Percentiles rank a stretch among this genome's conserved stretches.
These are phyloP conservation scores for Trapa incisa DNA, from an alignment of 345 rosid genomes.

Conservation along the genomic window DNA sequence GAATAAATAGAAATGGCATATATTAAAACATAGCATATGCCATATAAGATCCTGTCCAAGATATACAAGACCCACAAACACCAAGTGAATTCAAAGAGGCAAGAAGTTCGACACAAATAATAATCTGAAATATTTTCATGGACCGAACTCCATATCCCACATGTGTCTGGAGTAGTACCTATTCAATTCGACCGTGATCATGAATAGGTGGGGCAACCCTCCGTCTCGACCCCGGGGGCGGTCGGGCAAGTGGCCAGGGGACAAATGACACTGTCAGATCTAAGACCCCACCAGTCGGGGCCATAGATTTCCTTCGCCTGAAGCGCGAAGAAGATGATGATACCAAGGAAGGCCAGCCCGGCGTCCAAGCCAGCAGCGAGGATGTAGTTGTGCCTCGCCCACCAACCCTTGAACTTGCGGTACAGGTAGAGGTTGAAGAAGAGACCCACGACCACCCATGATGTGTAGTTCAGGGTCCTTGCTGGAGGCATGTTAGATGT, in stretches of 20 bases:
- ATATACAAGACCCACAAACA: neutral
- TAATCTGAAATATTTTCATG: neutral
- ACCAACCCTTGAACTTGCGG: conserved; percentile 73
- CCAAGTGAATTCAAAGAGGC: neutral
- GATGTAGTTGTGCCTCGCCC: conserved; percentile 90
- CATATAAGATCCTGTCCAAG: neutral
- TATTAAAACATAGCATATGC: neutral
- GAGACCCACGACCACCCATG: conserved; percentile 38
- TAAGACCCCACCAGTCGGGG: conserved; percentile 82
- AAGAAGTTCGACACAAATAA: neutral
- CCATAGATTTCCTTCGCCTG: conserved; percentile 30
- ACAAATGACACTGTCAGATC: conserved; percentile 52
- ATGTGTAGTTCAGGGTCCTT: neutral
- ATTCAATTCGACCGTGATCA: conserved; percentile 1
- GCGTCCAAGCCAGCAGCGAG: conserved; percentile 95
- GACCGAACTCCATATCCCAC: no score
- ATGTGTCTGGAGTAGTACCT: neutral
- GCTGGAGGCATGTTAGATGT: neutral
- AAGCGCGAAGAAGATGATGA: conserved; percentile 67
- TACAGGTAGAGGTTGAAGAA: conserved; percentile 89
- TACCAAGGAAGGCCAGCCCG: conserved; percentile 93
- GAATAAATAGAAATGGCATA: conserved; percentile 7
- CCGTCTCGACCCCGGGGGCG: conserved; percentile 48
- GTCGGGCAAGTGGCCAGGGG: conserved; percentile 81
- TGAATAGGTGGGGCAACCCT: conserved; percentile 50